Base-by-base conservation (phyloP, 2,329 filamentous ascomycete genomes). In the Berkeleyomyces rouxiae region DNA sequence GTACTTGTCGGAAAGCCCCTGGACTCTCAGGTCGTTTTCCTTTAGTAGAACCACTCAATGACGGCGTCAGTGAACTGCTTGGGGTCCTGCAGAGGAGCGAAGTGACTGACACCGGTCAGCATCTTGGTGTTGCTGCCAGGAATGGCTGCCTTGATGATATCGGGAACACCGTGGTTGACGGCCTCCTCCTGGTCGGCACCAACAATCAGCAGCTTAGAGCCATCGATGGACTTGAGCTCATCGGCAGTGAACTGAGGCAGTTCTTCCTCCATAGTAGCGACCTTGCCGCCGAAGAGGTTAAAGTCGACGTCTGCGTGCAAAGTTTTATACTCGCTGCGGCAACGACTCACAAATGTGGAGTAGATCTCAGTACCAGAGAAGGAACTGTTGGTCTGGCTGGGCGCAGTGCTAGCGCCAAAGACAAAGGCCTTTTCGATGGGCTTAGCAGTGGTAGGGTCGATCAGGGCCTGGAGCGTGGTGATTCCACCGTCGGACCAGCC, bases 401-500 rank as follows among this genome's bases (percentile, higher is more conserved):
- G 68, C 4, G 66, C 69, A 57, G 72, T 69, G 40, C 69, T 69
- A 40, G 68, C 70, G 36, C 72, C 74, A 49, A 75, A 76, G 58
- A 75, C 59, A 58, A 76, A 75, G 3, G 74, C 74, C 65, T 73
- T 73, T 47, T 71, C 67, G 63, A 76, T 75, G 31, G 69, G 67
- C 0, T 68, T 64, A 1, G 69, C 66, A 47, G 70, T 70, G 10
- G 64, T 67, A 0, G 69, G 60, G 68, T 74, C 69, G 46, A 73
- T 67, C 33, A 76, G 70, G 5, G 69, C 71, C 2, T 72, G 67
- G 3, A 75, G 70, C 1, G 73, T 73, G 4, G 72, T 73, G 23
- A 71, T 71, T 43, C 70, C 74, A 47, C 74, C 74, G 61, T 76
- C 74, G 7, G 72, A 74, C 74, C 74, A 76, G 36, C 74, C 74